Evolutionary conservation across 2,329 filamentous ascomycete species (phyloP), one percentile per base, ranked within the genome.

Genomic region (Colletotrichum sojae): DNA sequence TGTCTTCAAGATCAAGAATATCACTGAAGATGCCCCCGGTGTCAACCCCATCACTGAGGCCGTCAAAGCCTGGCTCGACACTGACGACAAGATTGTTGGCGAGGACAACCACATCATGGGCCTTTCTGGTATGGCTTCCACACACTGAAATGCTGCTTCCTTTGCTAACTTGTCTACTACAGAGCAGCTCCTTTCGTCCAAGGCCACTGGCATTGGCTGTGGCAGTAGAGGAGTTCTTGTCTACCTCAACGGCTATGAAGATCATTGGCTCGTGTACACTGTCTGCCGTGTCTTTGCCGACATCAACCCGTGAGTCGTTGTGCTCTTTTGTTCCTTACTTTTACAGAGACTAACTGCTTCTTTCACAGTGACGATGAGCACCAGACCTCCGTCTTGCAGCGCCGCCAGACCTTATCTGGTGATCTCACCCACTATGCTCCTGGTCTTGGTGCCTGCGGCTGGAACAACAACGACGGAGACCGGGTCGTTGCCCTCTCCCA

Each of bases 401-500:
- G 45, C 40, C 67, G 68, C 13, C 69, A 71, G 57, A 31, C 63
- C 6, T 68, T 46, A 18, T 12, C 25, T 3, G 70, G 70, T 15
- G 59, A 68, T n/a, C 40, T 70, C 51, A 71, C 68, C 31, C 63
- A 57, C 59, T 71, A 60, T 52, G 64, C 31, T 31, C 60, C 68
- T 20, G 60, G 36, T 2, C 31, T 69, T 8, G 70, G 70, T 10
- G 64, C 70, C 8, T 71, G 70, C 15, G 68, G 68, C 9, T 9
- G 31, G 9, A 22, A 36, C 9, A 51, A 71, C 27, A 52, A 43
- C 6, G 68, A 67, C 10, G 12, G 22, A 18, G 22, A 39, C 53
- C 39, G 58, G 25, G 57, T 71, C 2, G 58, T 71, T 8, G 70
- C 70, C 2, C 56, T 71, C 12, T 72, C 70, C 3, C 55, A 71